A percentile compares a stretch with the other conserved stretches of the same genome.
phyloP scores from a whole-genome alignment of 257 asterid species.

The Echites panduratus region DNA sequence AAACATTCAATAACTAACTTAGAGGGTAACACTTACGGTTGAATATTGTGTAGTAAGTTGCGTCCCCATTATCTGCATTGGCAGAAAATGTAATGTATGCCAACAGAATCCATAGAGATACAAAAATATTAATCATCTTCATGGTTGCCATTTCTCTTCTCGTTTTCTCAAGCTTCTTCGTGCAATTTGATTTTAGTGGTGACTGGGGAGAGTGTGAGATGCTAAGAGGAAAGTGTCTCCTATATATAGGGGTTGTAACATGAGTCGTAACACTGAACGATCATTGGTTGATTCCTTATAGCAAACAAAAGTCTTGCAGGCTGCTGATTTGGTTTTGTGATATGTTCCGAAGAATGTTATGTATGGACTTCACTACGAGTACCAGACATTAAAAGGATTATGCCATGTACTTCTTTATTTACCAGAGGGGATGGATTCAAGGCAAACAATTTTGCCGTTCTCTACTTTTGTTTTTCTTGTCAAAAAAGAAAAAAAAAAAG shows the following conservation, averaged over 20 bases:
- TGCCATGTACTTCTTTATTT: too few relatives aligned
- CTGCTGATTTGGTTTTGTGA: background rate
- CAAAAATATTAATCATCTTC: background rate
- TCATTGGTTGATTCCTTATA: background rate
- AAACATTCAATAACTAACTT: too few relatives aligned
- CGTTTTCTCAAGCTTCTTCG: background rate
- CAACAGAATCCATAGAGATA: background rate
- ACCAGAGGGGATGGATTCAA: too few relatives aligned
- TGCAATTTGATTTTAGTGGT: background rate
- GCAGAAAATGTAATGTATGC: background rate
- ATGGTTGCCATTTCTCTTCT: background rate
- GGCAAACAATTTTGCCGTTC: too few relatives aligned
- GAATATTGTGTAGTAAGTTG: background rate
- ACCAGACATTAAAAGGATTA: too few relatives aligned
- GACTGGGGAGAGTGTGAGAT: background rate
- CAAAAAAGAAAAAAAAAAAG: too few relatives aligned
- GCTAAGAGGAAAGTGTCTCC: background rate
- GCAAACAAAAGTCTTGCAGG: background rate
- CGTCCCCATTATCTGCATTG: background rate
- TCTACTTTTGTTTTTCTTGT: too few relatives aligned
- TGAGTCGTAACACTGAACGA: background rate
- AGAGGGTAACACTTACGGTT: background rate
- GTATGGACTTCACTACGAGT: too few relatives aligned
- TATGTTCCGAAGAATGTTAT: too few relatives aligned
- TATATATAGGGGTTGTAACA: background rate